Evolutionary conservation across 495 filamentous ascomycete genomes (phyloP), one percentile per base, ranked within the genome.

Genomic region (Daldinia bambusicola): DNA sequence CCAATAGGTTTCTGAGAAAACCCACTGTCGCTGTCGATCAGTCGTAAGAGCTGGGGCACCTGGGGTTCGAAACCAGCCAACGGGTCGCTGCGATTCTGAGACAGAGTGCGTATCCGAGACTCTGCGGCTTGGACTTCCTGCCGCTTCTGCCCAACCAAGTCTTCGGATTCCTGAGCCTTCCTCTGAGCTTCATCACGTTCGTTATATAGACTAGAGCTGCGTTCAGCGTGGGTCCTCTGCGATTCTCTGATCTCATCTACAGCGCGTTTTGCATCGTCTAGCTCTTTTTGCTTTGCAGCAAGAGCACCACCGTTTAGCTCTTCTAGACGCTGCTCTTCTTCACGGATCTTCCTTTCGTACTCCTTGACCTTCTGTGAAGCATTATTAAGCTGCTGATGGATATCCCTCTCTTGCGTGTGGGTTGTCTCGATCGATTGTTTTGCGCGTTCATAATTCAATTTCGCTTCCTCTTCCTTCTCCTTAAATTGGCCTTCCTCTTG

Each of bases 1-100:
- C 95, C 95, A 37, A 98, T 83, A 52, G 96, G 95, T 48, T 85
- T 91, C 40, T 85, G 80, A 22, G 80, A 77, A 69, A 95, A 98
- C 0, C 88, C 78, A 1, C 61, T 70, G 58, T 97, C 93, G 45
- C 84, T 79, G 6, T 87, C 83, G 72, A 98, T 93, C 8, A 84
- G 83, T 34, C 76, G 82, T 3, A 97, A 74, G 10, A 98, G 86
- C 1, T 81, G 65, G 2, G 88, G 85, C 77, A 97, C 83, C 56
- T 82, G 86, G 0, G 77, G 60, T 40, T 88, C 86, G 70, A 91
- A 97, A 2, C 85, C 89, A 14, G 74, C 77, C 13, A 75, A 77
- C 2, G 73, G 65, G 38, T 74, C 75, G 6, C 73, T 77, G 34
- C 74, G 74, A 18, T 69, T 77, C 53, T 76, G 66, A 18, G 79